Conservation (phyloP, 352 stramenopile species). For the Aphanomyces astaci region DNA sequence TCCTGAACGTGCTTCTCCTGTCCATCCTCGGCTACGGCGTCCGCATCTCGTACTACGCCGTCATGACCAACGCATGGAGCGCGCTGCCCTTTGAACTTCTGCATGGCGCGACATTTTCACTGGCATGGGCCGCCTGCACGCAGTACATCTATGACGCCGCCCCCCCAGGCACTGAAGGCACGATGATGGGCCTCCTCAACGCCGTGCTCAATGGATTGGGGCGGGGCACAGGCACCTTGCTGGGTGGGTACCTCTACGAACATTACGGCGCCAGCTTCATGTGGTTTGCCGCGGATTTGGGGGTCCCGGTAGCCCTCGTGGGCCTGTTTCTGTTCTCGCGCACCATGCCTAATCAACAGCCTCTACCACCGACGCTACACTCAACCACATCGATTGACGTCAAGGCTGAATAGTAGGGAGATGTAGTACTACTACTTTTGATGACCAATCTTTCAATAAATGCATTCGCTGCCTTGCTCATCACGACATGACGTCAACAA, state of each 20-base stretch:
- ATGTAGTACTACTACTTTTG: too few species aligned
- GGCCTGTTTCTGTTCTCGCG: slow-evolving; percentile 39
- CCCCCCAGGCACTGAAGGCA: slow-evolving; percentile 51
- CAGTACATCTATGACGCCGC: slow-evolving; percentile 67
- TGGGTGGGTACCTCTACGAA: slow-evolving; percentile 73
- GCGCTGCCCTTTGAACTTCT: slow-evolving; percentile 77
- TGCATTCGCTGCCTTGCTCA: too few species aligned
- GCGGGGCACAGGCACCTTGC: slow-evolving; percentile 52
- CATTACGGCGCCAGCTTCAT: slow-evolving; percentile 51
- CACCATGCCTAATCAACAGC: background rate
- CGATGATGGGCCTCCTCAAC: slow-evolving; percentile 70
- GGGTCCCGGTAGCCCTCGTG: slow-evolving; percentile 53
- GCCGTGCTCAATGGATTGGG: slow-evolving; percentile 65
- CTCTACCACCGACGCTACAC: background rate
- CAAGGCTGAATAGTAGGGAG: too few species aligned
- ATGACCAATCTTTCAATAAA: too few species aligned
- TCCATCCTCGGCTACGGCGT: slow-evolving; percentile 61
- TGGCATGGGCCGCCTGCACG: slow-evolving; percentile 64
- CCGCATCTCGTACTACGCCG: slow-evolving; percentile 59
- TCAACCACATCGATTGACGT: background rate
- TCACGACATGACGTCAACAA: too few species aligned
- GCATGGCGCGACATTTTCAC: slow-evolving; percentile 62
- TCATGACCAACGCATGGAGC: slow-evolving; percentile 72
- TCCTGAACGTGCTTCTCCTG: slow-evolving; percentile 60
- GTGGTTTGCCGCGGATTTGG: slow-evolving; percentile 59